phyloP scores from a whole-genome alignment of 2,329 filamentous ascomycete species.

The Aspergillus neoniger region DNA sequence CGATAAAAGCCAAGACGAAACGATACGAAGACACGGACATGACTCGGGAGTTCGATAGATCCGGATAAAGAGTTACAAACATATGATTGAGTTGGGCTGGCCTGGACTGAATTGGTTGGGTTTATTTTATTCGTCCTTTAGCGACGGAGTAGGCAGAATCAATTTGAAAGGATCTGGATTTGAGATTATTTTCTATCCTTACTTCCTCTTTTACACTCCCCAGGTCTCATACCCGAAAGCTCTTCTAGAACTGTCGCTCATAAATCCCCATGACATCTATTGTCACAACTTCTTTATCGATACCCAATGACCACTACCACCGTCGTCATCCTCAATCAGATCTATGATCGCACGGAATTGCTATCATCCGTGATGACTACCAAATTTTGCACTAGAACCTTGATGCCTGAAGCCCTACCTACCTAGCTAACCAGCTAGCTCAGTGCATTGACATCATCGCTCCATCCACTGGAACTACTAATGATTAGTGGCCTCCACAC shows the following conservation, averaged over 20 bases:
- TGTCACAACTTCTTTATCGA: too few relatives aligned
- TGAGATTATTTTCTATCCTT: background rate
- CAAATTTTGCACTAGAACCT: too few relatives aligned
- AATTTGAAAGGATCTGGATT: background rate
- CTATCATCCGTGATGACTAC: too few relatives aligned
- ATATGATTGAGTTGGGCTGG: background rate
- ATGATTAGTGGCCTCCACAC: background rate
- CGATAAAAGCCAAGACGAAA: constrained; percentile 1
- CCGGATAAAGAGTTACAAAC: constrained; percentile 1
- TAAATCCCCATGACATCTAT: too few relatives aligned
- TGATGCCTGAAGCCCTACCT: too few relatives aligned
- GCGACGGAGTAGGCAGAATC: constrained; percentile 9
- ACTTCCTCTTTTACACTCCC: background rate
- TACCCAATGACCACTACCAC: too few relatives aligned
- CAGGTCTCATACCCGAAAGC: background rate
- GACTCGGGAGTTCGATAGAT: constrained; percentile 5
- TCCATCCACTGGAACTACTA: background rate
- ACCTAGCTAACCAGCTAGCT: background rate
- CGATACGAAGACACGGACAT: background rate
- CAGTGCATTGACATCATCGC: background rate
- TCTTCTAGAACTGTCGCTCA: background rate
- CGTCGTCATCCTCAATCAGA: too few relatives aligned
- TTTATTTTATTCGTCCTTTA: constrained; percentile 1
- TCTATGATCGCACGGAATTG: too few relatives aligned
- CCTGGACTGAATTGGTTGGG: background rate